Base-by-base conservation (phyloP, 495 filamentous ascomycete genomes). In the Lasiosphaeria miniovina region DNA sequence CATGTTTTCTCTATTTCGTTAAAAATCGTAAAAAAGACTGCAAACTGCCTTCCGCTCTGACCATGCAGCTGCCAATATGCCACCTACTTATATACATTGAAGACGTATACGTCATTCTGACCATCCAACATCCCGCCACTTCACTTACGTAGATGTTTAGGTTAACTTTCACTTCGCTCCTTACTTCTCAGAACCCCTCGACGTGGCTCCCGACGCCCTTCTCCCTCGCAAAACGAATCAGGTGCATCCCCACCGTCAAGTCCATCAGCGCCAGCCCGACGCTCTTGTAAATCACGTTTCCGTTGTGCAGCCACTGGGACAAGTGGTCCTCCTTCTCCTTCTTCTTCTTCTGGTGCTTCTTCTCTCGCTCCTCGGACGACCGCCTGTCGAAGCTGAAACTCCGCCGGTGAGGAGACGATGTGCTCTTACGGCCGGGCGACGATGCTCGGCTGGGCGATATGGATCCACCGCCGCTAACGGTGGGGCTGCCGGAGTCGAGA, bases 251-350 rank as follows among this genome's bases (percentile, higher is more conserved):
- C 35, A 91, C 83, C 12, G 83, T 81, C 36, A 94, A 71, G 70
- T 94, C 90, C 90, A 94, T 93, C 62, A 92, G 64, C 0, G 88
- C 90, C 49, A 92, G 63, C 1, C 90, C 90, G 8, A 94, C 90
- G 65, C 84, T 86, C 77, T 93, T 93, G 67, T 90, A 94, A 31
- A 94, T 85, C 38, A 96, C 90, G 74, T 95, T 96, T 2, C 93
- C 93, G 31, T 74, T 80, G 56, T 86, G 77, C 59, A 96, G 71
- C 90, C 91, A 94, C 24, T 85, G 79, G 52, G 78, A 75, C 70
- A 91, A 66, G 31, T 83, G 82, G 41, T 84, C 76, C 48, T 87
- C 80, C 35, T 69, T 73, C 57, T 55, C 75, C 71, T 50, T 76
- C 73, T 43, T 62, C 62, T 52, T 73, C 69, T 59, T 54, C 36